Evolutionary conservation across 2,329 filamentous ascomycete species (phyloP).

Genomic region (Chaetoscypha palmicola): DNA sequence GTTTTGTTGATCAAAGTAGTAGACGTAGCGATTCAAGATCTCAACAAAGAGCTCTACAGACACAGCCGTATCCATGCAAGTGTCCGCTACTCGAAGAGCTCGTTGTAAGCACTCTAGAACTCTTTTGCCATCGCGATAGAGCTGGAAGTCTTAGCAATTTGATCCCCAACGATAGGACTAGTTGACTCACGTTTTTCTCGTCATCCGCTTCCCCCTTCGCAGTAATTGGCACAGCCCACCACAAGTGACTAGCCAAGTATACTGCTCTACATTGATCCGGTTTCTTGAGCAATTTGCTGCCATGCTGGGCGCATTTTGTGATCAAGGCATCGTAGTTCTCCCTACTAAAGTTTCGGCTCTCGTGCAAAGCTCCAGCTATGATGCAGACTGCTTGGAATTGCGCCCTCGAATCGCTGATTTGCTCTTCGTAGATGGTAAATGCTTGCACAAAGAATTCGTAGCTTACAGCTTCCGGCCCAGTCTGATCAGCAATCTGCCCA

Average conservation of each 20-base stretch:
- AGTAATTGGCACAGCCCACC: conserved; percentile 88
- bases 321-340: conserved; percentile 99
- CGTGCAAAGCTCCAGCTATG: conserved; percentile 81
- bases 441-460: conserved; percentile 99
- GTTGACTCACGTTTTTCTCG: conserved; percentile 60
- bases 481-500: conserved; percentile 87
- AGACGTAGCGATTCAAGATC: conserved; percentile 96
- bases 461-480: conserved; percentile 86
- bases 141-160: conserved; percentile 43
- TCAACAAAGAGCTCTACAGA: conserved; percentile 98
- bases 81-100: conserved; percentile 90
- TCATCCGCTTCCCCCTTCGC: conserved; percentile 79
- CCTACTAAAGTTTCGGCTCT: conserved; percentile 82
- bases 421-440: conserved; percentile 96
- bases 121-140: conserved; percentile 95
- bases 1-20: conserved; percentile 99
- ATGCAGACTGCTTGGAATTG: conserved; percentile 98
- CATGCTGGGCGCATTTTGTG: conserved; percentile 93
- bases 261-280: conserved; percentile 96
- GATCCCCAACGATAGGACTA: not conserved
- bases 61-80: conserved; percentile 97
- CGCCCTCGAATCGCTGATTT: conserved; percentile 88
- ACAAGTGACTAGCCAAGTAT: conserved; percentile 91
- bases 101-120: conserved; percentile 95
- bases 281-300: conserved; percentile 94